Evolutionary conservation across 257 asterid genomes (phyloP).

Genomic region (Thymus mandschuricus): DNA sequence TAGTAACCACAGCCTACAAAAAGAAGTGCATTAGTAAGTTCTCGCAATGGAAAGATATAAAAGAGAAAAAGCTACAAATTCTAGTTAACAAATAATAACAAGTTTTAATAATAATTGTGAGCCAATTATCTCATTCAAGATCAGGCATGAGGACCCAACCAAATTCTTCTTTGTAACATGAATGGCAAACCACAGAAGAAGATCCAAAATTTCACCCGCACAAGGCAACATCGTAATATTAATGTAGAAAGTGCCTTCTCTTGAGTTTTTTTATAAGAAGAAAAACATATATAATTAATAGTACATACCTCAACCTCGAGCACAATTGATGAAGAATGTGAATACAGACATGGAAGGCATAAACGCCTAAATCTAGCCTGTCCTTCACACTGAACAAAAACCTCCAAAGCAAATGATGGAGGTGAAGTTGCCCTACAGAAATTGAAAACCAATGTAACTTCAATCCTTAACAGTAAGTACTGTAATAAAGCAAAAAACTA

Average conservation of each 20-base stretch:
- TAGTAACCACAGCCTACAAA: constrained; percentile 83
- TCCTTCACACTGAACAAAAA: constrained; percentile 93
- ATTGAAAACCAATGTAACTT: constrained; percentile 30
- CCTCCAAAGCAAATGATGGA: constrained; percentile 56
- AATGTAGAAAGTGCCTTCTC: neutral
- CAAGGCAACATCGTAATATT: constrained; percentile 1
- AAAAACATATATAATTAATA: constrained; percentile 12
- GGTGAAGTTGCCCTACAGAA: constrained; percentile 88
- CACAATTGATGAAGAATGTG: constrained; percentile 91
- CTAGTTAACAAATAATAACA: constrained; percentile 16
- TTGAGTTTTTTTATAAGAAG: neutral
- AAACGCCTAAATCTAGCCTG: constrained; percentile 95
- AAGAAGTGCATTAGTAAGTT: constrained; percentile 33
- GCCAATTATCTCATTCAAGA: constrained; percentile 5
- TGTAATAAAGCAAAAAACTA: constrained; percentile 6
- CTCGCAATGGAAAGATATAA: neutral
- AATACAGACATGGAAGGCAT: constrained; percentile 85
- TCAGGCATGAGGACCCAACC: constrained; percentile 18
- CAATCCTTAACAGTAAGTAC: constrained; percentile 6
- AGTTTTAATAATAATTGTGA: neutral
- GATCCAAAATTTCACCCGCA: neutral
- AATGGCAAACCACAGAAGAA: neutral
- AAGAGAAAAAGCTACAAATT: constrained; percentile 13
- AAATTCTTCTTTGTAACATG: constrained; percentile 18
- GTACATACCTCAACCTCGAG: constrained; percentile 89